These are phyloP conservation scores for Saitozyma podzolica DNA, from an alignment of 768 basidiomycete species.

Conservation along the genomic window DNA sequence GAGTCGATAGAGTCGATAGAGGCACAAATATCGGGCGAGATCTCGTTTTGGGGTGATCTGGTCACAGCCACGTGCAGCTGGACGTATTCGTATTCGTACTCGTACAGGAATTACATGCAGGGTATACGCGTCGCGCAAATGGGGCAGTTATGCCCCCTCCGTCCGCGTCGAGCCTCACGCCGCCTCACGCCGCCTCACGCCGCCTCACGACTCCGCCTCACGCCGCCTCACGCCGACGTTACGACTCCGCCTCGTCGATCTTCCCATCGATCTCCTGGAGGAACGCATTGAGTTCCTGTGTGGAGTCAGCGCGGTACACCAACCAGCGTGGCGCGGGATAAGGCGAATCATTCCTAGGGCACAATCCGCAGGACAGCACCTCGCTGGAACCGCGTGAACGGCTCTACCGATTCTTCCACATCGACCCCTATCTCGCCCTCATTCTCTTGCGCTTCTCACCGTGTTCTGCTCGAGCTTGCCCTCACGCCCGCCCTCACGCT, in stretches of 20 bases:
- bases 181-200: constrained; percentile 24
- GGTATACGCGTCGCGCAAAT: too few species aligned
- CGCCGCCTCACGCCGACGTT: neutral
- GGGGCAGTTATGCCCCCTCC: too few species aligned
- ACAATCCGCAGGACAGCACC: neutral
- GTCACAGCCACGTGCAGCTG: too few species aligned
- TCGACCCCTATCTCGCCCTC: neutral
- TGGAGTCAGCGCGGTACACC: neutral
- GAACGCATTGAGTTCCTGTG: constrained; percentile 42
- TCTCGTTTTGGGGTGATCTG: too few species aligned
- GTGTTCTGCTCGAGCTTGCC: too few species aligned
- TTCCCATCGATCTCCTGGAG: constrained; percentile 45
- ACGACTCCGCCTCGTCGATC: constrained; percentile 9
- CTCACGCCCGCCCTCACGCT: neutral
- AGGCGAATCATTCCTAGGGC: neutral
- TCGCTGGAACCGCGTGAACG: neutral
- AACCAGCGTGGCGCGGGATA: neutral
- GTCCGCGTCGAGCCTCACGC: constrained; percentile 7
- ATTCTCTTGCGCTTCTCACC: too few species aligned
- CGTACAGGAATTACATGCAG: too few species aligned
- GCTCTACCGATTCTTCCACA: neutral
- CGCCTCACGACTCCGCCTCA: constrained; percentile 19
- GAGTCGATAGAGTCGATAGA: too few species aligned
- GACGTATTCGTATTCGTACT: too few species aligned
- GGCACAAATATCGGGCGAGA: too few species aligned